phyloP scores from a whole-genome alignment of 208 protist genomes.

The Naegleria lovaniensis region DNA sequence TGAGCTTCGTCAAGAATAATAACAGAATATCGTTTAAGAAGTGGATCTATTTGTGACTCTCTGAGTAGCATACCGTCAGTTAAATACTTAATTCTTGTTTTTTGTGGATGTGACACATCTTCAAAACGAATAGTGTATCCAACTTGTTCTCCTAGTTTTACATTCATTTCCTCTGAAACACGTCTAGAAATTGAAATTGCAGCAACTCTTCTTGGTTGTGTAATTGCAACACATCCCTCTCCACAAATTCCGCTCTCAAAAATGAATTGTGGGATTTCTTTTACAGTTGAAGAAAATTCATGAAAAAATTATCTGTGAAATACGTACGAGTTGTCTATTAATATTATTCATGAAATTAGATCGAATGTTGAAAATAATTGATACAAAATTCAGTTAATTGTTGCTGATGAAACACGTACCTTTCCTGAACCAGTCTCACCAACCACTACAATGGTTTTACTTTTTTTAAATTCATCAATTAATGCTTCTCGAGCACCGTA shows the following conservation, averaged over 20 bases:
- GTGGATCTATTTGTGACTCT: constrained; percentile 81
- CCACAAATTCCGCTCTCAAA: constrained; percentile 44
- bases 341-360: not conserved
- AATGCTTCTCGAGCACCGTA: constrained; percentile 46
- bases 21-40: constrained; percentile 82
- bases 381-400: too few species aligned
- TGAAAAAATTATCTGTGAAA: constrained; percentile 37
- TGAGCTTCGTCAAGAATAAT: constrained; percentile 99
- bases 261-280: constrained; percentile 63
- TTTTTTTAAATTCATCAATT: constrained; percentile 39
- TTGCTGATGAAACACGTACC: constrained; percentile 69
- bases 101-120: constrained; percentile 59
- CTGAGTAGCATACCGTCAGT: constrained; percentile 94
- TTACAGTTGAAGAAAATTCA: not conserved
- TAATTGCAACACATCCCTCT: constrained; percentile 64
- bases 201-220: constrained; percentile 91
- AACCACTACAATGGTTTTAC: constrained; percentile 75
- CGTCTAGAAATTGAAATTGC: constrained; percentile 87
- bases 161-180: constrained; percentile 77
- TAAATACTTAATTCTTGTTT: constrained; percentile 85
- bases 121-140: constrained; percentile 89
- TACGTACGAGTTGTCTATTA: constrained; percentile 65
- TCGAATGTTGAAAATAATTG: constrained; percentile 28
- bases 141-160: constrained; percentile 69
- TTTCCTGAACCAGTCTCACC: constrained; percentile 86